A percentile compares a stretch with the other conserved stretches of the same genome.
Conservation (phyloP, 768 basidiomycete genomes). For the Boletus subcaerulescens region DNA sequence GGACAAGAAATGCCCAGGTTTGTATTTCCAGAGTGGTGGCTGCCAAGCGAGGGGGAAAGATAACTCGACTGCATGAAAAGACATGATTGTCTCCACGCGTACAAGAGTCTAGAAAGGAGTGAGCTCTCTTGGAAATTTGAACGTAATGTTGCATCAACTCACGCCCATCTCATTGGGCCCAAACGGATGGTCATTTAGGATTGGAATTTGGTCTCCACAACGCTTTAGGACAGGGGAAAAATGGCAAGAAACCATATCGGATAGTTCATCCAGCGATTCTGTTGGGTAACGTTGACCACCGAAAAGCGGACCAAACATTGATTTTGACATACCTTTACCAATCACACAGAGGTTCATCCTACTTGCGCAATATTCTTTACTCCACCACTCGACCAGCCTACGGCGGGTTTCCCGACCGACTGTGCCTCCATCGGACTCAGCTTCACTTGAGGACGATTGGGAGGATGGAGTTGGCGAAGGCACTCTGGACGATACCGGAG, state of each 20-base stretch:
- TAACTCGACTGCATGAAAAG: constrained; percentile 79
- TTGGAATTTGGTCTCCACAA: constrained; percentile 55
- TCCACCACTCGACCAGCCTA: constrained; percentile 84
- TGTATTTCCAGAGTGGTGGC: constrained; percentile 68
- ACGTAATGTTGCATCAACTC: constrained; percentile 30
- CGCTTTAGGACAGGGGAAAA: constrained; percentile 76
- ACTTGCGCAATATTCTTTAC: constrained; percentile 73
- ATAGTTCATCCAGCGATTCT: constrained; percentile 77
- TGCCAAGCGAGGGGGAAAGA: constrained; percentile 77
- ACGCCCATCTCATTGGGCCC: constrained; percentile 71
- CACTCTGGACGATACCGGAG: constrained; percentile 52
- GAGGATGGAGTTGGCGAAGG: constrained; percentile 61
- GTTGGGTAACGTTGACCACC: constrained; percentile 2
- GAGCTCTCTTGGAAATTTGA: constrained; percentile 7
- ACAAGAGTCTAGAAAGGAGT: constrained; percentile 61
- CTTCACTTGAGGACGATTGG: constrained; percentile 50
- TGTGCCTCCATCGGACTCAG: constrained; percentile 70
- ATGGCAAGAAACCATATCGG: constrained; percentile 54
- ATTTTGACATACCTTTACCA: constrained; percentile 58
- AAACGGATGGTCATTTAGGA: constrained; percentile 71
- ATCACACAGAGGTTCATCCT: constrained; percentile 79
- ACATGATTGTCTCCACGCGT: constrained; percentile 85
- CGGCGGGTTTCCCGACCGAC: constrained; percentile 79
- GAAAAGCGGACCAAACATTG: not conserved
- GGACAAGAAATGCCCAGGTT: constrained; percentile 72